Percentiles rank a stretch among this genome's conserved stretches.
These are phyloP conservation scores for Naematelia encephala DNA, from an alignment of 768 basidiomycete genomes.

Conservation along the genomic window DNA sequence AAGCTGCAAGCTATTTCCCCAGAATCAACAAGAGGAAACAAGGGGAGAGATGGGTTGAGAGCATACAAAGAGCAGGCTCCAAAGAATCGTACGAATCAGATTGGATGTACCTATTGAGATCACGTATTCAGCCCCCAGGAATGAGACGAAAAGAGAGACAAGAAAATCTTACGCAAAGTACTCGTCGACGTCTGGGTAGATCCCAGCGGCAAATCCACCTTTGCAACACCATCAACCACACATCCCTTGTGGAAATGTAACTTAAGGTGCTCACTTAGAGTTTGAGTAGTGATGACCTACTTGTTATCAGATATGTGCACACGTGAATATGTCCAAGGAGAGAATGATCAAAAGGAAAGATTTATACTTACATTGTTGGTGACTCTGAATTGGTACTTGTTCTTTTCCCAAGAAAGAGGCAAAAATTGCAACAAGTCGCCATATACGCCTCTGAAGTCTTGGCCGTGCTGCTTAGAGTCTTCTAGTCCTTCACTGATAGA, in stretches of 20 bases:
- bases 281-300: slow-evolving; percentile 27
- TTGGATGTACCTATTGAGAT: slow-evolving; percentile 18
- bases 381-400: slow-evolving; percentile 29
- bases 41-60: too few relatives aligned
- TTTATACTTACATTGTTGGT: slow-evolving; percentile 26
- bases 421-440: slow-evolving; percentile 31
- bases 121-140: too few relatives aligned
- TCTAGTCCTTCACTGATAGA: slow-evolving; percentile 22
- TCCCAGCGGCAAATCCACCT: slow-evolving; percentile 26
- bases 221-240: too few relatives aligned
- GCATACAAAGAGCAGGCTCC: slow-evolving; percentile 25
- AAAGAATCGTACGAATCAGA: slow-evolving; percentile 31
- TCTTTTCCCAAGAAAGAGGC: slow-evolving; percentile 18
- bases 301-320: not conserved
- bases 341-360: not conserved
- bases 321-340: not conserved
- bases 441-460: slow-evolving; percentile 32
- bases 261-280: slow-evolving; percentile 20
- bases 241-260: not conserved
- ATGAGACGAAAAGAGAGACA: too few relatives aligned
- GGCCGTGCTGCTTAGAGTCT: slow-evolving; percentile 20
- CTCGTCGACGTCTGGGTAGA: slow-evolving; percentile 26
- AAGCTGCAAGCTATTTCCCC: slow-evolving; percentile 15
- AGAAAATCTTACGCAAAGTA: slow-evolving; percentile 15
- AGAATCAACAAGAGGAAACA: not conserved